These are phyloP conservation scores for Thelonectria blattea DNA, from an alignment of 2,329 filamentous ascomycete genomes.

Conservation along the genomic window DNA sequence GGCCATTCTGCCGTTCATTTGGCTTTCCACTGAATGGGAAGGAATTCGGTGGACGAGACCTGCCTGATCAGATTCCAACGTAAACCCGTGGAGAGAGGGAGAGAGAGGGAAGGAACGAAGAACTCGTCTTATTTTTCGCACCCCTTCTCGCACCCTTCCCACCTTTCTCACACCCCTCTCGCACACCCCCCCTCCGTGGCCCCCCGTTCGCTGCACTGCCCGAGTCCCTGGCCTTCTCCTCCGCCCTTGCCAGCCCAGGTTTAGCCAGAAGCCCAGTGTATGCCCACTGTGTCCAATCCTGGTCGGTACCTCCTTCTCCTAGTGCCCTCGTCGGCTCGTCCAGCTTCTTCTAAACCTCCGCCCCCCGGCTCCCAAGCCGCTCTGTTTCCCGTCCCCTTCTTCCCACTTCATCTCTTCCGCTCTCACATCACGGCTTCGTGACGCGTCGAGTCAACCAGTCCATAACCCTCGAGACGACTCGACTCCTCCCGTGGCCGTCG, in stretches of 20 bases:
- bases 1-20: slow-evolving; percentile 29
- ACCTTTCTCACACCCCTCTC: not conserved
- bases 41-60: not conserved
- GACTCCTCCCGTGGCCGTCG: slow-evolving; percentile 20
- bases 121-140: not conserved
- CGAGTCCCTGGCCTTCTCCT: not conserved
- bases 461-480: slow-evolving; percentile 17
- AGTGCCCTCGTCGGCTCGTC: not conserved
- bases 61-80: too few species aligned
- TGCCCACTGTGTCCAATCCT: slow-evolving; percentile 14
- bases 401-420: slow-evolving; percentile 24
- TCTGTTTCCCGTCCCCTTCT: slow-evolving; percentile 16
- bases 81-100: not conserved
- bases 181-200: not conserved
- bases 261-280: slow-evolving; percentile 7
- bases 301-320: slow-evolving; percentile 11
- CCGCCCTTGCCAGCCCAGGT: slow-evolving; percentile 1
- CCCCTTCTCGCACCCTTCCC: not conserved
- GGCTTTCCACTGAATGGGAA: slow-evolving; percentile 1
- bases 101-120: not conserved
- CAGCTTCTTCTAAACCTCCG: slow-evolving; percentile 36
- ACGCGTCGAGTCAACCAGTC: slow-evolving; percentile 29
- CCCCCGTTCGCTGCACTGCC: slow-evolving; percentile 13
- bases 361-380: slow-evolving; percentile 26
- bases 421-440: slow-evolving; percentile 27